Conservation (phyloP, 1,139 yeast species). For the Taphrina pruni region DNA sequence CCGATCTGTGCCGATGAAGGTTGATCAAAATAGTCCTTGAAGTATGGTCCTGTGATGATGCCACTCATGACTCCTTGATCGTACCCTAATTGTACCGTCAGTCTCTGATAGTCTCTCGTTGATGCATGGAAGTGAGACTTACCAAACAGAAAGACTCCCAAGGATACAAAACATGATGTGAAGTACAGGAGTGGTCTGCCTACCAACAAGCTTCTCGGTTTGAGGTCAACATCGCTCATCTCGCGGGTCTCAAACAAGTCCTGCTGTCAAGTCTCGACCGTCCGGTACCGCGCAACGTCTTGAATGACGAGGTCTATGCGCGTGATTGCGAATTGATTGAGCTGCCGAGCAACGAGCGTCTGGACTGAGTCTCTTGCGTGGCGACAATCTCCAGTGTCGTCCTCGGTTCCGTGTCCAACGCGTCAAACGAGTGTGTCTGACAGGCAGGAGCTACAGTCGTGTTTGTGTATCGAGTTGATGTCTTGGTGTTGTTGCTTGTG, state of each 20-base stretch:
- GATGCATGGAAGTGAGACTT: neutral
- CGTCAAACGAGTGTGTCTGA: no score
- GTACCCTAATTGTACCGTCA: slow-evolving; percentile 52
- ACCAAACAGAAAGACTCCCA: slow-evolving; percentile 85
- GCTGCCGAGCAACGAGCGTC: neutral
- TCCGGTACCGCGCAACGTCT: neutral
- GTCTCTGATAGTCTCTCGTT: neutral
- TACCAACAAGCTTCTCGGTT: slow-evolving; percentile 43
- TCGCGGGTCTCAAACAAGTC: neutral
- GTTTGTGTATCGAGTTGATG: no score
- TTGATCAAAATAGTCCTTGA: slow-evolving; percentile 71
- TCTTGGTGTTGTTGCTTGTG: no score
- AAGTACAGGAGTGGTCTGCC: slow-evolving; percentile 61
- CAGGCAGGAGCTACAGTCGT: no score
- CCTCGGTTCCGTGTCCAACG: no score
- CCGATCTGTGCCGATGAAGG: slow-evolving; percentile 75
- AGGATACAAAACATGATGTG: slow-evolving; percentile 79
- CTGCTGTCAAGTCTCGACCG: neutral
- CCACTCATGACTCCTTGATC: slow-evolving; percentile 94
- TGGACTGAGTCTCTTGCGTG: neutral
- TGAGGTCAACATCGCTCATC: slow-evolving; percentile 6
- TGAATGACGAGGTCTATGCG: neutral
- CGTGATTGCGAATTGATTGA: neutral
- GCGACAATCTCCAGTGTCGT: no score
- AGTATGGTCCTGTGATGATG: slow-evolving; percentile 69